Base-by-base conservation (phyloP, 805 yeast genomes). In the Candida insectalens region DNA sequence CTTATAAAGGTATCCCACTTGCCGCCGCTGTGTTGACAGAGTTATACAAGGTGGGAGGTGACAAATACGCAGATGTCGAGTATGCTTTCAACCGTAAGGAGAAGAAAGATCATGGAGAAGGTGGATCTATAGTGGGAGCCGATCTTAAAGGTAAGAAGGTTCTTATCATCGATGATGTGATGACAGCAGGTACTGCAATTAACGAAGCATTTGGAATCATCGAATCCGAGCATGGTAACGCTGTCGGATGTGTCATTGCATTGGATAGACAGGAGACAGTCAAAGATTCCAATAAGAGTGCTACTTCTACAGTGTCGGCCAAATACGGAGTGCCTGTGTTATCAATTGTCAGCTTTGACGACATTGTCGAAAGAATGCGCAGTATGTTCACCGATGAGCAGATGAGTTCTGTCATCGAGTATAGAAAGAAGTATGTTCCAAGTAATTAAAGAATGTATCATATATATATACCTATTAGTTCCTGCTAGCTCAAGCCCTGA, bases 111-210 rank as follows among this genome's bases (percentile, higher is more conserved):
- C 98, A 89, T 54, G 98, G 98, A 36, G 98, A 89, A 63, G 98
- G 97, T 45, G 98, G 98, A 10, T 72, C 73, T 37, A 83, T 89
- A 47, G 97, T 92, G 27, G 98, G 98, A 25, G 75, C 82, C 30
- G 59, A 74, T 5, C 69, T 89, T 47, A 68, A 69, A 40, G 82
- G 71, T 32, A 81, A 88, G 57, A 69, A 69, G 40, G 74, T 89
- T 17, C 63, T 92, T 49, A 83, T 92, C 49, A 85, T 89, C 41
- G 98, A 92, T 58, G 98, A 89, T 51, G 96, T 92, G 28, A 88
- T 89, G 78, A 89, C 97, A 39, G 97, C 97, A 1, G 98, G 98
- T 27, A 92, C 97, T 38, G 97, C 98, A 32, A 87, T 88, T 55
- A 82, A 82, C 48, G 97, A 92, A 62, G 96, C 97, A 0, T 82